A percentile compares a stretch with the other conserved stretches of the same genome.
Evolutionary conservation across 2,329 filamentous ascomycete species (phyloP).

Genomic region (Xylariaceae sp.): DNA sequence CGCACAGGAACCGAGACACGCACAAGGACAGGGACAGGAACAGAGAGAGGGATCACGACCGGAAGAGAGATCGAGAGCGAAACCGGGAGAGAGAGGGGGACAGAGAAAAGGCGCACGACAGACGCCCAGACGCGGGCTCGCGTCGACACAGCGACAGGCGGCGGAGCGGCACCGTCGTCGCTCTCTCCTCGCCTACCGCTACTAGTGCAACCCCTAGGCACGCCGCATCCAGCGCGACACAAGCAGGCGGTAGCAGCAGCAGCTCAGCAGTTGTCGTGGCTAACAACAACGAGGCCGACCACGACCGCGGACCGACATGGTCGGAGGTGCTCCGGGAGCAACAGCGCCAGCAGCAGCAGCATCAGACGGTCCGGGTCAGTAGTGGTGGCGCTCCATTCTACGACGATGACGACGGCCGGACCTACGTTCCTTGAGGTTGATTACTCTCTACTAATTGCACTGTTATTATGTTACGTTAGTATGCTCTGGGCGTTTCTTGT

Average conservation of each 20-base stretch:
- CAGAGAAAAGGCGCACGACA: conserved; percentile 8
- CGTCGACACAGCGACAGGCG: conserved; percentile 16
- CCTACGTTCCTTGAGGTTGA: conserved; percentile 5
- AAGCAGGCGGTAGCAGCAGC: not conserved
- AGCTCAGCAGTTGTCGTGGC: not conserved
- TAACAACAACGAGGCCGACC: conserved; percentile 11
- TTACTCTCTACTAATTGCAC: too few relatives aligned
- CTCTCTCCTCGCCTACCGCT: not conserved
- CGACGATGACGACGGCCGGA: conserved; percentile 14
- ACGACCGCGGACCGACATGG: conserved; percentile 41
- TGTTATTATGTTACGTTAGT: too few relatives aligned
- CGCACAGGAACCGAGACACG: conserved; percentile 1
- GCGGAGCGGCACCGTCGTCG: conserved; percentile 1
- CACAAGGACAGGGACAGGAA: not conserved
- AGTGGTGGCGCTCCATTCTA: conserved; percentile 20
- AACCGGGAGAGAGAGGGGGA: conserved; percentile 3
- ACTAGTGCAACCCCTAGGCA: not conserved
- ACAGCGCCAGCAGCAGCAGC: conserved; percentile 12
- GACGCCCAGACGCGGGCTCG: conserved; percentile 12
- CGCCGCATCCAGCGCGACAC: not conserved
- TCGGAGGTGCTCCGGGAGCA: conserved; percentile 37
- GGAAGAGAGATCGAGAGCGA: conserved; percentile 3
- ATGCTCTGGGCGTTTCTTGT: too few relatives aligned
- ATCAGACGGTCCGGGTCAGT: conserved; percentile 10
- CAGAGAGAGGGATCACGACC: not conserved